These are phyloP conservation scores for Clavaria fumosa DNA, from an alignment of 768 basidiomycete species.

Conservation along the genomic window DNA sequence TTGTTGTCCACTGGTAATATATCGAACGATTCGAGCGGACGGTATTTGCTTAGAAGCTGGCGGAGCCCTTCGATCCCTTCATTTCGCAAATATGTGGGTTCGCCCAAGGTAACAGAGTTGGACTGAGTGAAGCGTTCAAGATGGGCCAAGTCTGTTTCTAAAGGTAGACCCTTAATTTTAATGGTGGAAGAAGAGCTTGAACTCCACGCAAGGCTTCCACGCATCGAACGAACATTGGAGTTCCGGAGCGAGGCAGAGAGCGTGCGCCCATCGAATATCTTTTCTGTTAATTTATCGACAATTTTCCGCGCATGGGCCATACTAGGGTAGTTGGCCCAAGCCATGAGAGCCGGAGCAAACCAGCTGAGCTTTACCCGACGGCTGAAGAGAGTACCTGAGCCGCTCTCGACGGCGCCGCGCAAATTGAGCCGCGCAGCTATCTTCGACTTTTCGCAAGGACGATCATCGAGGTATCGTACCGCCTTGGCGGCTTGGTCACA, in stretches of 20 bases:
- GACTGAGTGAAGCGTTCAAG: slow-evolving; percentile 21
- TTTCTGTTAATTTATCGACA: slow-evolving; percentile 25
- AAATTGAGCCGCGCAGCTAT: slow-evolving; percentile 18
- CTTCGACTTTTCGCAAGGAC: slow-evolving; percentile 12
- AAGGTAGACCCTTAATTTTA: slow-evolving; percentile 29
- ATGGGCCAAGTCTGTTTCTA: slow-evolving; percentile 17
- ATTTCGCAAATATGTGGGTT: slow-evolving; percentile 20
- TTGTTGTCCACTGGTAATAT: slow-evolving; percentile 18
- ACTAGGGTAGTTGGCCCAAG: slow-evolving; percentile 32
- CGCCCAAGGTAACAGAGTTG: slow-evolving; percentile 17
- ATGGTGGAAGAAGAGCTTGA: slow-evolving; percentile 30
- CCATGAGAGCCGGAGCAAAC: slow-evolving; percentile 26
- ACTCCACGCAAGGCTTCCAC: too few relatives aligned
- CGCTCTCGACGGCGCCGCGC: slow-evolving; percentile 8
- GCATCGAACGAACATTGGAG: slow-evolving; percentile 18
- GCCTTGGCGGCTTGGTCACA: slow-evolving; percentile 20
- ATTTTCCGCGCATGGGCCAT: slow-evolving; percentile 28
- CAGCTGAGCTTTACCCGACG: slow-evolving; percentile 28
- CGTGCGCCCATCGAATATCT: slow-evolving; percentile 23
- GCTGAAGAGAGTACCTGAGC: slow-evolving; percentile 11
- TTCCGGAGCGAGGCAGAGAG: slow-evolving; percentile 25
- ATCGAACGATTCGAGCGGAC: slow-evolving; percentile 27
- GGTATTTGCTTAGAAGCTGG: slow-evolving; percentile 20
- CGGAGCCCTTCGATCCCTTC: slow-evolving; percentile 21
- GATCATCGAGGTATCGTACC: slow-evolving; percentile 20